These are phyloP conservation scores for Hordeum marinum DNA, from an alignment of 176 grass and related monocot genomes.

Conservation along the genomic window DNA sequence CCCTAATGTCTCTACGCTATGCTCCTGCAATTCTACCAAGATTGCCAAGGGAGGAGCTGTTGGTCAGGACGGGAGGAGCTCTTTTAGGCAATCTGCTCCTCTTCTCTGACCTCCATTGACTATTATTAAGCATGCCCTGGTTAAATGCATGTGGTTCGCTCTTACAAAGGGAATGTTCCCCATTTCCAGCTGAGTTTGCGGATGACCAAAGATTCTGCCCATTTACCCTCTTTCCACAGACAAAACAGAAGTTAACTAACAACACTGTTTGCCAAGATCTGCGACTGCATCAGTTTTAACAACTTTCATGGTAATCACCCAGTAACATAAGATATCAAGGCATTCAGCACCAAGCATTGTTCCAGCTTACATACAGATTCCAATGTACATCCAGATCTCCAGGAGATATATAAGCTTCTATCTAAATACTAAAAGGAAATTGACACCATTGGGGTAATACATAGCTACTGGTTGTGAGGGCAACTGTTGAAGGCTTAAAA, in stretches of 20 bases:
- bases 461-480: no score
- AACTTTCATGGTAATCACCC: neutral
- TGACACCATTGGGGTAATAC: no score
- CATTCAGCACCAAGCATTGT: neutral
- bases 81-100: slow-evolving; percentile 13
- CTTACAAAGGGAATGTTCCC: neutral
- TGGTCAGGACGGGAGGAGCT: slow-evolving; percentile 11
- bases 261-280: neutral
- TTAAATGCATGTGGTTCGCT: neutral
- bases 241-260: no score
- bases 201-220: slow-evolving; percentile 4
- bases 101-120: slow-evolving; percentile 28
- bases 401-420: neutral
- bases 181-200: slow-evolving; percentile 17
- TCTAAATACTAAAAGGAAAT: no score
- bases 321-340: neutral
- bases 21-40: neutral
- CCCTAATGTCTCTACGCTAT: slow-evolving; percentile 8
- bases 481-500: no score
- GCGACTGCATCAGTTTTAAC: neutral
- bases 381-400: neutral
- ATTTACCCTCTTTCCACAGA: no score
- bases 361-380: neutral
- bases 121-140: slow-evolving; percentile 33
- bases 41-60: neutral